Conservation (phyloP, 2,329 filamentous ascomycete genomes). For the Kalmusia sp. region DNA sequence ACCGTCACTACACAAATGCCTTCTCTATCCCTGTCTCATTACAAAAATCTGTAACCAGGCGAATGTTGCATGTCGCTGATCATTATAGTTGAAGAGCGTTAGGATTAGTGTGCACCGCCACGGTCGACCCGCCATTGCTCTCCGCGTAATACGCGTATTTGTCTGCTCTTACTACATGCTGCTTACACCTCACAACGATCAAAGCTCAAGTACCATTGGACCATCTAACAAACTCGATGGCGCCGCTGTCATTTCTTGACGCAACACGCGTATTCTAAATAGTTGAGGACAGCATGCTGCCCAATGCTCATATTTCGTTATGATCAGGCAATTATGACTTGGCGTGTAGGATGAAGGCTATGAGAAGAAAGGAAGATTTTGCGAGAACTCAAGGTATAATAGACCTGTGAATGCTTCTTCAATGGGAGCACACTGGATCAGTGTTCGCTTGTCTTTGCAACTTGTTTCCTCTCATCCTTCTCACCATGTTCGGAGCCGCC, state of each 20-base stretch:
- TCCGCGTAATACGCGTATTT: background rate
- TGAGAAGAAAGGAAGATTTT: background rate
- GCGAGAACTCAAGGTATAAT: background rate
- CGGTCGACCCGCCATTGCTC: too few relatives aligned
- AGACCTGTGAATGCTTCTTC: too few relatives aligned
- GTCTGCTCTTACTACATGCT: background rate
- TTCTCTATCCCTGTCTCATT: too few relatives aligned
- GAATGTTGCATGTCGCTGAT: too few relatives aligned
- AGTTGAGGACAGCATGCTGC: background rate
- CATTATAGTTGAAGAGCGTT: too few relatives aligned
- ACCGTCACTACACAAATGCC: too few relatives aligned
- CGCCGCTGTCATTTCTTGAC: background rate
- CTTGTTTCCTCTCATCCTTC: too few relatives aligned
- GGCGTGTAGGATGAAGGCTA: background rate
- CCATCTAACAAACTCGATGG: too few relatives aligned
- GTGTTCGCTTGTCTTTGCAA: too few relatives aligned
- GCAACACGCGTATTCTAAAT: background rate
- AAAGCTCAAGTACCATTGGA: too few relatives aligned
- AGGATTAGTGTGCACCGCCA: too few relatives aligned
- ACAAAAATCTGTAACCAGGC: too few relatives aligned
- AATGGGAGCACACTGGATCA: background rate
- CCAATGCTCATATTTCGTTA: background rate
- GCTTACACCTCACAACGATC: background rate
- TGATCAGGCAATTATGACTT: background rate
- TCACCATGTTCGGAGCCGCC: background rate